Evolutionary conservation across 768 basidiomycete genomes (phyloP).

Genomic region (Suillus occidentalis): DNA sequence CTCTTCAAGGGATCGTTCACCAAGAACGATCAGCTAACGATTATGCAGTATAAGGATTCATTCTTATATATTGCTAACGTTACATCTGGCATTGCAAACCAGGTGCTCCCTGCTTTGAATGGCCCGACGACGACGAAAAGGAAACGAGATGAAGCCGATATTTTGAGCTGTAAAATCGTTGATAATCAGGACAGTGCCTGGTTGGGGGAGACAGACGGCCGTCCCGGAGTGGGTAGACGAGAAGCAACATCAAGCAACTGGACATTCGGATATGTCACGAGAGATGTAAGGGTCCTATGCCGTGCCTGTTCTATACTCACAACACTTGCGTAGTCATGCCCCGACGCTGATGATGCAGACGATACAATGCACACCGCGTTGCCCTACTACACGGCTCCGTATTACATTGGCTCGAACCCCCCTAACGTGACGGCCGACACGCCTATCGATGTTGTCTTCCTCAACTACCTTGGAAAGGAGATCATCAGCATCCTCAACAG

Average conservation of each 20-base stretch:
- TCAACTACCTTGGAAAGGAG: conserved; percentile 60
- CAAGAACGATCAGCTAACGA: conserved; percentile 77
- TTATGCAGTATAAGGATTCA: conserved; percentile 63
- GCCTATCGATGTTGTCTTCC: conserved; percentile 72
- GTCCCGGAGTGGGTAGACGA: conserved; percentile 37
- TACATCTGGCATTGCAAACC: conserved; percentile 46
- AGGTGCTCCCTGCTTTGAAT: conserved; percentile 56
- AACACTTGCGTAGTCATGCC: conserved; percentile 49
- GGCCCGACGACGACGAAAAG: conserved; percentile 39
- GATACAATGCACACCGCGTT: conserved; percentile 65
- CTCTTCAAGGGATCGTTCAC: conserved; percentile 71
- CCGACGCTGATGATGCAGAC: conserved; percentile 61
- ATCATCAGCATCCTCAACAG: conserved; percentile 56
- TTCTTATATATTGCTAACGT: conserved; percentile 66
- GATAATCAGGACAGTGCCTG: conserved; percentile 50
- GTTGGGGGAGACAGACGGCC: conserved; percentile 55
- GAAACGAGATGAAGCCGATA: conserved; percentile 23
- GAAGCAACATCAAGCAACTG: conserved; percentile 41
- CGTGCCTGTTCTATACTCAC: not conserved
- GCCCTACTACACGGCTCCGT: conserved; percentile 52
- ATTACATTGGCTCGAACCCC: conserved; percentile 56
- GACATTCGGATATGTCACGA: conserved; percentile 75
- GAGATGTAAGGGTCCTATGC: conserved; percentile 46
- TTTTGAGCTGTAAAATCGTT: conserved; percentile 47
- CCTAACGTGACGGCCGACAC: conserved; percentile 51